phyloP scores from a whole-genome alignment of 345 rosid species.

The Gossypium australe region DNA sequence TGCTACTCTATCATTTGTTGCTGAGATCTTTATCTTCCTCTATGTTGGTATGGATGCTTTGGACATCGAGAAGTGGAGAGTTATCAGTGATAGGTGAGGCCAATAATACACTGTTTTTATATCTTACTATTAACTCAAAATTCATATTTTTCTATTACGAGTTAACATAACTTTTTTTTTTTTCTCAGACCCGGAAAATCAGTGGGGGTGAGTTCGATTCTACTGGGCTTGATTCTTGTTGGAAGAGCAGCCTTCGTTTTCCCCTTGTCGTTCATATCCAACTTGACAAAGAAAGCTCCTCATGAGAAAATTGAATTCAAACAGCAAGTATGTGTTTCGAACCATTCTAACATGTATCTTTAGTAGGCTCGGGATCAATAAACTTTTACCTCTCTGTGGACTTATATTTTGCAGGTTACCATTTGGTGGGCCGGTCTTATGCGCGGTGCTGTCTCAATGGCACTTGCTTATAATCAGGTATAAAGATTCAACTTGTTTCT shows the following conservation, averaged over 20 bases:
- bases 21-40: slow-evolving; percentile 92
- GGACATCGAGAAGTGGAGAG: slow-evolving; percentile 88
- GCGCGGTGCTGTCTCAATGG: slow-evolving; percentile 98
- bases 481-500: neutral
- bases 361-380: neutral
- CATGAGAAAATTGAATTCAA: slow-evolving; percentile 48
- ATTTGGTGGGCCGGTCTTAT: slow-evolving; percentile 99
- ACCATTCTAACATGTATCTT: neutral
- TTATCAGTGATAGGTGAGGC: slow-evolving; percentile 67
- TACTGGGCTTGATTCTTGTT: slow-evolving; percentile 65
- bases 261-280: slow-evolving; percentile 78
- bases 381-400: neutral
- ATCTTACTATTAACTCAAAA: neutral
- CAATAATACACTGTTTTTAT: neutral
- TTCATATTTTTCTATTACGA: neutral
- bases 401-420: slow-evolving; percentile 42
- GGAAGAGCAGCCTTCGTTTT: slow-evolving; percentile 94
- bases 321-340: slow-evolving; percentile 54
- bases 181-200: slow-evolving; percentile 71
- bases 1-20: slow-evolving; percentile 84
- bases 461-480: slow-evolving; percentile 97
- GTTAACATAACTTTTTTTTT: slow-evolving; percentile 10
- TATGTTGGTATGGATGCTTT: slow-evolving; percentile 99
- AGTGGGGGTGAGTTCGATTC: slow-evolving; percentile 64
- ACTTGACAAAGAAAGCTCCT: slow-evolving; percentile 65